A percentile compares a stretch with the other conserved stretches of the same genome.
phyloP scores from a whole-genome alignment of 768 basidiomycete species.

The Tylopilus vinaceipallidus region DNA sequence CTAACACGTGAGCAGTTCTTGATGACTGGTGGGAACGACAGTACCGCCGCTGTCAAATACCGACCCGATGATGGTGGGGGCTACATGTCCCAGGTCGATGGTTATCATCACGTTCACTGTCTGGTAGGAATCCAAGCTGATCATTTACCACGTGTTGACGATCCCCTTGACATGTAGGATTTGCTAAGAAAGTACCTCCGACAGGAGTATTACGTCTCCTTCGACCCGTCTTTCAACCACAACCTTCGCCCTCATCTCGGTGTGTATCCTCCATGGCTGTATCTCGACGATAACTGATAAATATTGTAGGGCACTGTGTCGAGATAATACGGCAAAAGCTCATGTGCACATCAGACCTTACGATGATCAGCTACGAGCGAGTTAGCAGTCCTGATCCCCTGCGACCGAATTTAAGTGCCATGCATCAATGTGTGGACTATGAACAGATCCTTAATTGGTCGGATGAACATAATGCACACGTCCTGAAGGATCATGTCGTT shows the following conservation, averaged over 20 bases:
- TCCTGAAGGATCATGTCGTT: not conserved
- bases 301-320: not conserved
- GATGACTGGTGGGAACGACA: constrained; percentile 2
- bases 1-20: constrained; percentile 6
- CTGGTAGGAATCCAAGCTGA: not conserved
- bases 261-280: not conserved
- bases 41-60: constrained; percentile 1
- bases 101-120: constrained; percentile 10
- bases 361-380: not conserved
- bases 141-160: not conserved
- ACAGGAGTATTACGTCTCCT: not conserved
- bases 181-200: not conserved
- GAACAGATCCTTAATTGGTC: not conserved
- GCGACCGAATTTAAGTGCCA: not conserved
- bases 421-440: constrained; percentile 1
- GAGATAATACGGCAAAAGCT: constrained; percentile 5
- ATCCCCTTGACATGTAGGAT: not conserved
- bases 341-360: constrained; percentile 1
- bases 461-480: not conserved
- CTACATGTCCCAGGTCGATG: constrained; percentile 9
- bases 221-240: not conserved
- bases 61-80: constrained; percentile 13
- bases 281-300: not conserved
- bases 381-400: not conserved
- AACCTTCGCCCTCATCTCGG: not conserved